Base-by-base conservation (phyloP, 352 stramenopile genomes). In the Globisporangium okanoganense region DNA sequence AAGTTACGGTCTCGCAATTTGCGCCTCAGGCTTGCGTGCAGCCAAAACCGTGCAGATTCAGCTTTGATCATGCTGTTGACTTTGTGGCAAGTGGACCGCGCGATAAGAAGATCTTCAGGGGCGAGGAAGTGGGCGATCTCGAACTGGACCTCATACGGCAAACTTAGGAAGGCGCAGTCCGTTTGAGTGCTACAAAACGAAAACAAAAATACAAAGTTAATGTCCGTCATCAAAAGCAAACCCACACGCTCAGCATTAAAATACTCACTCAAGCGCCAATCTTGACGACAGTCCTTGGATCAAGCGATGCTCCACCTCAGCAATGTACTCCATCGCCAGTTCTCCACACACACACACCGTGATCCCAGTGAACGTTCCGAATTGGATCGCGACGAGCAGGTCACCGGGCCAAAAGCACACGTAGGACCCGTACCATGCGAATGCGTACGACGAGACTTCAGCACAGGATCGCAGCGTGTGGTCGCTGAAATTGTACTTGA, bases 71-170 rank as follows among this genome's bases (percentile, higher is more conserved):
- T 78, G 56, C 79, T 83, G 64, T 95, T 93, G 12, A 95, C 70
- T 54, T 85, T 89, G 66, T 90, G 80, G 57, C 85, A 94, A 3
- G 82, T 91, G 14, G 79, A 74, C 27, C 86, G 79, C 2, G 76
- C 76, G 6, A 91, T 75, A 38, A 95, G 52, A 9, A 95, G 67
- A 55, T 95, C 86, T 71, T 95, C 86, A 8, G 86, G 73, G 2
- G 76, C 73, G 24, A 95, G 56, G 41, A 87, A 94, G 16, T 83
- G 74, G 22, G 80, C 86, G 7, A 93, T 75, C 56, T 93, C 72
- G 65, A 94, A 92, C 53, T 90, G 75, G 24, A 94, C 66, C 65
- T 95, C 86, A 55, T 91, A 94, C 6, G 86, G 86, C 18, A 95
- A 67, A 29, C 72, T 78, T 22, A 95, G 64, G 40, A 95, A 82